Base-by-base conservation (phyloP, 306 rosid genomes). In the Fragaria iinumae region DNA sequence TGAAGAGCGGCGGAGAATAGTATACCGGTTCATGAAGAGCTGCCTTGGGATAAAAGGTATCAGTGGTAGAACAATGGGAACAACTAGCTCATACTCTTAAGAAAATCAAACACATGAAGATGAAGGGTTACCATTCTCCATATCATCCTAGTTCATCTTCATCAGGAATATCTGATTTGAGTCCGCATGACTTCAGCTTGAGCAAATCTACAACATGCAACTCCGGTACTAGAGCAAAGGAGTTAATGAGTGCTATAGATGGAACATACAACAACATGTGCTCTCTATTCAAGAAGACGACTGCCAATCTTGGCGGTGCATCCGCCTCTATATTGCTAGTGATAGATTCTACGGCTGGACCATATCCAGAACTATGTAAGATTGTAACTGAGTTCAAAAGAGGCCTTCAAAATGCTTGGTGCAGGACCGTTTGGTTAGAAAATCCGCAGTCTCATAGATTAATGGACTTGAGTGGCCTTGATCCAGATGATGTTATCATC, bases 401-500 rank as follows among this genome's bases (percentile, higher is more conserved):
- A 9, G 53, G 68, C 6, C 64, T 74, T 29, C 67, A 69, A 4
- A 79, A 72, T 64, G 80, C 79, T 57, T 39, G 29, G 39, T 87
- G 90, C 74, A 86, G 55, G 83, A 85, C 90, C 44, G 90, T 91
- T 67, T 93, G 94, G 98, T 83, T 93, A 49, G 83, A 81, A 14
- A 90, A 85, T 59, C 75, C 84, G 25, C 69, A 74, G 6, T 64
- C 47, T 16, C 59, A 55, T 5, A 39, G 43, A 39, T 39, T 6
- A 3, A 32, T 82, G 39, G 76, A 73, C 50, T 50, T 69, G 14
- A 72, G 71, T 49, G 39, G 14, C n/a, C 23, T 69, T 23, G 83
- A 85, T 76, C 81, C 69, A 11, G 77, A 88, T 3, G 97, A 91
- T 71, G 44, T 76, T 38, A 77, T 90, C 49, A 71, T 82, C 56